These are phyloP conservation scores for Eucalyptus curtisii DNA, from an alignment of 345 rosid genomes.

Conservation along the genomic window DNA sequence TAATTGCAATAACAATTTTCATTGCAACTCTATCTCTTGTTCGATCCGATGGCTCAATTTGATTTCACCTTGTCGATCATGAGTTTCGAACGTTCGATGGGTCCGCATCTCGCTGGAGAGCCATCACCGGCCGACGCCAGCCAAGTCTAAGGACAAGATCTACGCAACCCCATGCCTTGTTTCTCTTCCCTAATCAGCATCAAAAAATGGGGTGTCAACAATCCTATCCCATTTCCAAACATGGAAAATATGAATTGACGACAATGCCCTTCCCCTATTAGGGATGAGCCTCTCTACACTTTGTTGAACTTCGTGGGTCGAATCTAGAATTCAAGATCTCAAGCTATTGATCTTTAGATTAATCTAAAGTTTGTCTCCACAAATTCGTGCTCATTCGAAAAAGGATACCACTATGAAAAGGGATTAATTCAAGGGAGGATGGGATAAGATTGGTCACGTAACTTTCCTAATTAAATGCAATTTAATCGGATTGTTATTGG, in stretches of 20 bases:
- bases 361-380: not conserved
- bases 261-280: not conserved
- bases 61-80: not conserved
- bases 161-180: not conserved
- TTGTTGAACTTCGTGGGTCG: not conserved
- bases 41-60: not conserved
- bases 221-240: not conserved
- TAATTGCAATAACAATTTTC: not conserved
- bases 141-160: not conserved
- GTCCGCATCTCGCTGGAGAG: not conserved
- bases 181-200: not conserved
- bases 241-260: not conserved
- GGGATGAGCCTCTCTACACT: rapidly evolving
- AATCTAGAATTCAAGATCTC: not conserved
- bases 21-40: not conserved
- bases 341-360: not conserved
- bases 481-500: not conserved
- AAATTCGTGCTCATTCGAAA: not conserved
- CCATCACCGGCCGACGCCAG: not conserved
- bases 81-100: not conserved
- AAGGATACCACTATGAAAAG: not conserved
- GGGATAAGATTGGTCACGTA: not conserved
- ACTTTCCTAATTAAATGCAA: not conserved
- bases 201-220: rapidly evolving
- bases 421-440: not conserved